A percentile compares a stretch with the other conserved stretches of the same genome.
These are phyloP conservation scores for Gloeostereum incarnatum DNA, from an alignment of 768 basidiomycete genomes.

Conservation along the genomic window DNA sequence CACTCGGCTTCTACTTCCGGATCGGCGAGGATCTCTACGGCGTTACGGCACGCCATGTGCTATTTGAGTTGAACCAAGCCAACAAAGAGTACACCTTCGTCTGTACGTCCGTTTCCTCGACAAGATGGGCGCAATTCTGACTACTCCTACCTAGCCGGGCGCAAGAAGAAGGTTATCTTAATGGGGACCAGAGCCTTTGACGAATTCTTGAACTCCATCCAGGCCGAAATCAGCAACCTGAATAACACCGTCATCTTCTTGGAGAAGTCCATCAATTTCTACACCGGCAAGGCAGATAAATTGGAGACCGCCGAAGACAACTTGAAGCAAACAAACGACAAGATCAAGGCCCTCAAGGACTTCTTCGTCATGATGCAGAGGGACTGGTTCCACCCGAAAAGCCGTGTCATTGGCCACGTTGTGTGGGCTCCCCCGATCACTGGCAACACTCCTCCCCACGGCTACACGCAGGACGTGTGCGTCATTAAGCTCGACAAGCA, in stretches of 20 bases:
- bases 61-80: conserved; percentile 5
- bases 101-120: conserved; percentile 20
- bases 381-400: conserved; percentile 18
- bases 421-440: conserved; percentile 27
- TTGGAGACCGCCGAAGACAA: too few relatives aligned
- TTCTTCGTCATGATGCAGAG: conserved; percentile 22
- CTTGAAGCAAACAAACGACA: too few relatives aligned
- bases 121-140: conserved; percentile 19
- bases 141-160: conserved; percentile 10
- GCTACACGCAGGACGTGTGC: conserved; percentile 21
- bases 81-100: conserved; percentile 6
- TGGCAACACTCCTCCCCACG: too few relatives aligned
- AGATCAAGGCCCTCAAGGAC: too few relatives aligned
- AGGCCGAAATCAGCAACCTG: too few relatives aligned
- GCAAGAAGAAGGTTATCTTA: conserved; percentile 25
- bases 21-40: conserved; percentile 19
- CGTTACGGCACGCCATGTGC: conserved; percentile 22
- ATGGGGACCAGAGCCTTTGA: conserved; percentile 22
- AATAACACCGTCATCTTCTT: too few relatives aligned
- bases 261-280: too few relatives aligned
- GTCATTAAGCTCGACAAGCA: conserved; percentile 24
- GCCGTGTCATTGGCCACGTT: conserved; percentile 28
- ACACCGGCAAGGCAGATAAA: too few relatives aligned
- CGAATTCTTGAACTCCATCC: too few relatives aligned
- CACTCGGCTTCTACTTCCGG: conserved; percentile 25